These are phyloP conservation scores for Gossypium anomalum DNA, from an alignment of 345 rosid genomes.

Conservation along the genomic window DNA sequence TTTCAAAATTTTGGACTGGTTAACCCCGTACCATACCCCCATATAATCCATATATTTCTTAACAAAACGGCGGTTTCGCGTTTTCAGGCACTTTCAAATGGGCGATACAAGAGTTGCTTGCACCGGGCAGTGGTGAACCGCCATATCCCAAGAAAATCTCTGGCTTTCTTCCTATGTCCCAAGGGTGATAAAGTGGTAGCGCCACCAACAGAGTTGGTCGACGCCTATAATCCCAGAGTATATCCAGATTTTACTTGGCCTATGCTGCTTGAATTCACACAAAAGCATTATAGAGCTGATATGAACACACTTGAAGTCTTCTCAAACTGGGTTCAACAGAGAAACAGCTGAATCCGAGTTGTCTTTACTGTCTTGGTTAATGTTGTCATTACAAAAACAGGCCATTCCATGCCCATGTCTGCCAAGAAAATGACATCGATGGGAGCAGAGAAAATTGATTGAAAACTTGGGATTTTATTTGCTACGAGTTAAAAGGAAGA, in stretches of 20 bases:
- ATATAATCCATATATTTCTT: no score
- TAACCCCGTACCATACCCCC: no score
- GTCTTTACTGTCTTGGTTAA: background rate
- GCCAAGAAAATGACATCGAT: constrained; percentile 25
- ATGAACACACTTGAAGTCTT: constrained; percentile 74
- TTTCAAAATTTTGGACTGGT: no score
- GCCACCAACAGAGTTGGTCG: constrained; percentile 73
- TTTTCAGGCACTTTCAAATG: constrained; percentile 83
- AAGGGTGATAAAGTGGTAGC: constrained; percentile 63
- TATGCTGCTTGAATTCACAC: constrained; percentile 78
- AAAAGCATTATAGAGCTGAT: constrained; percentile 85
- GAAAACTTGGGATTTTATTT: background rate
- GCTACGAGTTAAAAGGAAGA: constrained; percentile 18
- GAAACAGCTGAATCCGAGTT: constrained; percentile 25
- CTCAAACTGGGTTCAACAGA: constrained; percentile 53
- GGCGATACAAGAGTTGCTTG: constrained; percentile 82
- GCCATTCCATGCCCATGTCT: background rate
- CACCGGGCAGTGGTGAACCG: constrained; percentile 95
- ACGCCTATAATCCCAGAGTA: constrained; percentile 42
- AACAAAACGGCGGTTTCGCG: background rate
- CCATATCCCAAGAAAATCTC: constrained; percentile 72
- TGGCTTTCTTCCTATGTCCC: constrained; percentile 93
- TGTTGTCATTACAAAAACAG: background rate
- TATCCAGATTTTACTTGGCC: constrained; percentile 93
- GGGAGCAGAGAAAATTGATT: background rate